Conservation (phyloP, 371 early-diverging fungal species). For the Lichtheimia ornata region DNA sequence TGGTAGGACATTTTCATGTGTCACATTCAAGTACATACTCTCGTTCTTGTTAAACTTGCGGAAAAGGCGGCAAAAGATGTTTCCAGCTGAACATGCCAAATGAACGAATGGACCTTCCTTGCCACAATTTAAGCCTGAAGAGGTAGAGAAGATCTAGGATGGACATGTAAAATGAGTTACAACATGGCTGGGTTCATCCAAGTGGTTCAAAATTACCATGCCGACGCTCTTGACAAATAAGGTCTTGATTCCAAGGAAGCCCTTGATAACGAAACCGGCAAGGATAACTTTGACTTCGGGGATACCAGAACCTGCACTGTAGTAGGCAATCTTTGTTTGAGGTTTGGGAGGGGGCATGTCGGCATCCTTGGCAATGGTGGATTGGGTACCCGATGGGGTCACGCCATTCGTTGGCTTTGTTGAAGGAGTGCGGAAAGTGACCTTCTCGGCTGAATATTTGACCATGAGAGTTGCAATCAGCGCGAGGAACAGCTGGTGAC, state of each 20-base stretch:
- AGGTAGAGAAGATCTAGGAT: slow-evolving; percentile 67
- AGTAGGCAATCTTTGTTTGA: slow-evolving; percentile 45
- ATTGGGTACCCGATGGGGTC: background rate
- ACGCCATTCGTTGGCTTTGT: background rate
- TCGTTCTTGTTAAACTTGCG: slow-evolving; percentile 84
- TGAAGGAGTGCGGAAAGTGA: slow-evolving; percentile 29
- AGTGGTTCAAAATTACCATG: slow-evolving; percentile 48
- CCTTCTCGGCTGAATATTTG: slow-evolving; percentile 44
- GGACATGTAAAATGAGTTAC: slow-evolving; percentile 22
- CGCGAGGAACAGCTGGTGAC: slow-evolving; percentile 34
- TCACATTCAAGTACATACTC: slow-evolving; percentile 35
- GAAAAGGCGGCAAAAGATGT: slow-evolving; percentile 79
- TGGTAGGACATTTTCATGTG: no score
- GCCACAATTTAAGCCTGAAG: slow-evolving; percentile 85
- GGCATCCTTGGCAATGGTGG: background rate
- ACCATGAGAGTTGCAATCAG: slow-evolving; percentile 41
- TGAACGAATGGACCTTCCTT: slow-evolving; percentile 97
- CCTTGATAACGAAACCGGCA: slow-evolving; percentile 90
- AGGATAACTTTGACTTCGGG: slow-evolving; percentile 95
- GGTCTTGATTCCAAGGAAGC: slow-evolving; percentile 86
- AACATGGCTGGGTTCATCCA: slow-evolving; percentile 33
- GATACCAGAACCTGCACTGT: slow-evolving; percentile 92
- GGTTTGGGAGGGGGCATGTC: slow-evolving; percentile 14
- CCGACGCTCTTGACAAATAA: slow-evolving; percentile 85
- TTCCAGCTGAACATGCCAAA: slow-evolving; percentile 89